Percentiles rank a stretch among this genome's conserved stretches.
Conservation (phyloP, 2,329 filamentous ascomycete genomes). For the Exophiala viscosa region DNA sequence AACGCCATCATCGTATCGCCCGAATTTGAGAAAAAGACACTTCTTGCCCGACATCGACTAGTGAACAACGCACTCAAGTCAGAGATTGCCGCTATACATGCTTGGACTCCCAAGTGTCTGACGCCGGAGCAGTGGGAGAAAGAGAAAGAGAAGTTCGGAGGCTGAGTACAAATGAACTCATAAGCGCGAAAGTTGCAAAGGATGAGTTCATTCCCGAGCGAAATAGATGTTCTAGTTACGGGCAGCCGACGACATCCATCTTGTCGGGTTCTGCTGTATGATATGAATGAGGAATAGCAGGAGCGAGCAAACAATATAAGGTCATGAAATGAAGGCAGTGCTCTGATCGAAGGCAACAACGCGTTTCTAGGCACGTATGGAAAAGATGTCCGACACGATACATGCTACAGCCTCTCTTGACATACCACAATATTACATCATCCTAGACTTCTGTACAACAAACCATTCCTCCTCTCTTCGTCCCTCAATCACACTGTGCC, state of each 20-base stretch:
- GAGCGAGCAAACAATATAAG: too few relatives aligned
- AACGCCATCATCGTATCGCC: conserved; percentile 68
- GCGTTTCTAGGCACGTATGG: too few relatives aligned
- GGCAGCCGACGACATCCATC: too few relatives aligned
- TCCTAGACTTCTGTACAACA: conserved; percentile 5
- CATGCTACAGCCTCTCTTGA: background rate
- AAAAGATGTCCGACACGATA: too few relatives aligned
- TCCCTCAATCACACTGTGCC: background rate
- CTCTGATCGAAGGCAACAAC: too few relatives aligned
- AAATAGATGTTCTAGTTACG: background rate
- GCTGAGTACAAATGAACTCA: background rate
- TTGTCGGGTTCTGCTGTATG: too few relatives aligned
- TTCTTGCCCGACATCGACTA: conserved; percentile 78
- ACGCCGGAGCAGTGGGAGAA: conserved; percentile 86
- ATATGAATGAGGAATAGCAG: too few relatives aligned
- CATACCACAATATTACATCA: background rate
- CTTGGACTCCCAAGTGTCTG: conserved; percentile 91
- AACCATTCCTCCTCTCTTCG: background rate
- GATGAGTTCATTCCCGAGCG: background rate
- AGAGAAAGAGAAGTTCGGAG: conserved; percentile 47
- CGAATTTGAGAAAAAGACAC: conserved; percentile 66
- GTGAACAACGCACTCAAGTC: conserved; percentile 79
- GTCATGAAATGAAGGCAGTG: too few relatives aligned
- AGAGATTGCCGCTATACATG: conserved; percentile 87
- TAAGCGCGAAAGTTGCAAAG: background rate